These are phyloP conservation scores for Solanum sejunctum DNA, from an alignment of 257 asterid genomes.

Conservation along the genomic window DNA sequence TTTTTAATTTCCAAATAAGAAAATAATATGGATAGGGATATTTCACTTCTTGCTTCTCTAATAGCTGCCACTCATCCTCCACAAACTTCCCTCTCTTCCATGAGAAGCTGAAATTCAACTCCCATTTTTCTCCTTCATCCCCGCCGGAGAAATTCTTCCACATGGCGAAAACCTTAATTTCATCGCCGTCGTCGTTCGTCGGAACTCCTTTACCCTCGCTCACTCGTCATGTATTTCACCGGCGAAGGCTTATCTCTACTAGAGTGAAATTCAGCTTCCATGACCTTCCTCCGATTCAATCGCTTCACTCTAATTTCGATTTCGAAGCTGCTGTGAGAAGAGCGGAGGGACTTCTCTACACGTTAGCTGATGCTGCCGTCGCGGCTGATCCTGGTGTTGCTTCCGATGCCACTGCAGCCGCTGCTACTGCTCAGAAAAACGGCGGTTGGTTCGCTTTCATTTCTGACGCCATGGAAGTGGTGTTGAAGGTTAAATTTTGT, in stretches of 20 bases:
- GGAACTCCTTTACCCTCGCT: slow-evolving; percentile 53
- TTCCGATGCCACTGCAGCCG: slow-evolving; percentile 22
- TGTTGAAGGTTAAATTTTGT: slow-evolving; percentile 49
- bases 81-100: background rate
- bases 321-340: slow-evolving; percentile 35
- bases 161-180: slow-evolving; percentile 93
- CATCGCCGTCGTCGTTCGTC: slow-evolving; percentile 49
- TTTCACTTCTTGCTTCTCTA: background rate
- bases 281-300: slow-evolving; percentile 41
- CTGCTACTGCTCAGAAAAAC: slow-evolving; percentile 36
- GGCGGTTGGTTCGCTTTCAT: slow-evolving; percentile 98
- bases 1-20: background rate
- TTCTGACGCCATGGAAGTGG: slow-evolving; percentile 94
- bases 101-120: background rate
- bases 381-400: slow-evolving; percentile 38
- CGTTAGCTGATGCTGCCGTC: slow-evolving; percentile 91
- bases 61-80: slow-evolving; percentile 1
- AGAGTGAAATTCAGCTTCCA: slow-evolving; percentile 59
- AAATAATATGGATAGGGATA: background rate
- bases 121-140: background rate
- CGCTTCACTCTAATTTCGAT: slow-evolving; percentile 26
- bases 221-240: slow-evolving; percentile 30
- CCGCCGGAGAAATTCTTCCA: background rate
- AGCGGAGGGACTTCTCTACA: slow-evolving; percentile 72
- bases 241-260: slow-evolving; percentile 35